These are phyloP conservation scores for Trifolium repens DNA, from an alignment of 306 rosid species.

Conservation along the genomic window DNA sequence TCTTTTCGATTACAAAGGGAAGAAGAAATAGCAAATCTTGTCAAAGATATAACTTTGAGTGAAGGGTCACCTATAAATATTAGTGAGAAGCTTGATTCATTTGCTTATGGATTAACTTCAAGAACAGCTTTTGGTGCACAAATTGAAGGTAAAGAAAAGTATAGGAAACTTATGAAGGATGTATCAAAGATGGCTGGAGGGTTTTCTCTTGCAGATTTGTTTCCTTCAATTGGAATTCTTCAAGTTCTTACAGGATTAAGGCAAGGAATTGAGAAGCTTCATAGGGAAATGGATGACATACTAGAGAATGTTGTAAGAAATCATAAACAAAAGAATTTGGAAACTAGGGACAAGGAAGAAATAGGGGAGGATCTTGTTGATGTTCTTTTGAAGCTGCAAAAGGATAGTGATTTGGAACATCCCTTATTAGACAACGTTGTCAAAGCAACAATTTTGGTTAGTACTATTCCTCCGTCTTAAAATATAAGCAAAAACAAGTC, in stretches of 20 bases:
- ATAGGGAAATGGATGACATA: background rate
- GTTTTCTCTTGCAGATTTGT: background rate
- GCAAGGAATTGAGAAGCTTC: conserved; percentile 1
- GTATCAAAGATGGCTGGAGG: conserved; percentile 13
- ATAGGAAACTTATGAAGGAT: conserved; percentile 13
- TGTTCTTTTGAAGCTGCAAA: conserved; percentile 19
- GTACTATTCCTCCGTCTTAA: background rate
- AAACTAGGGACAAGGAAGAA: background rate
- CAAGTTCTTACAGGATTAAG: conserved; percentile 9
- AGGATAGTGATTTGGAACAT: background rate
- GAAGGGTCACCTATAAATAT: conserved; percentile 12
- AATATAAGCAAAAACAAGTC: too few species aligned
- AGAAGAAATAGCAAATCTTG: background rate
- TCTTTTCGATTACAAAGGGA: background rate
- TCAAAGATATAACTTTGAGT: background rate
- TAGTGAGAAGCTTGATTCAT: conserved; percentile 14
- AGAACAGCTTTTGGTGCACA: conserved; percentile 11
- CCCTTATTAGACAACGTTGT: background rate
- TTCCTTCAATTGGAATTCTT: conserved; percentile 9
- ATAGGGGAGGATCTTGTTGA: conserved; percentile 2
- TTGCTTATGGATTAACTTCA: conserved; percentile 18
- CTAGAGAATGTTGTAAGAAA: conserved; percentile 4
- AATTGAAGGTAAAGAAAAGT: background rate
- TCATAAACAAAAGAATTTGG: background rate
- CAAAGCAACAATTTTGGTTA: conserved; percentile 14